These are phyloP conservation scores for Oxytropis ochrocephala DNA, from an alignment of 306 rosid species.

Conservation along the genomic window DNA sequence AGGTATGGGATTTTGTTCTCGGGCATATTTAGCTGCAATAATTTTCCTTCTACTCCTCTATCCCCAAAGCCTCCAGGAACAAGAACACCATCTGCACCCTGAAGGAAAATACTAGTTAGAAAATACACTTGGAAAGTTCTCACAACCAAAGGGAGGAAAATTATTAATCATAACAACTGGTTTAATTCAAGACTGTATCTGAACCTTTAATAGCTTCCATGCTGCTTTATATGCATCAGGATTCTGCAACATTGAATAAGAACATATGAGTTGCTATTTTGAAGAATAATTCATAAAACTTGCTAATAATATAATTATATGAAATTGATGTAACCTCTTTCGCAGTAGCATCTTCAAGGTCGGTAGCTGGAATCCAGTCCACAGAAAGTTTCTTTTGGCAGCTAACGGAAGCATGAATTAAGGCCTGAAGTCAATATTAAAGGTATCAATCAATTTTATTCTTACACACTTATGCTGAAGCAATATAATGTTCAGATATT, in stretches of 20 bases:
- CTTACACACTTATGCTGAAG: not conserved
- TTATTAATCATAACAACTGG: not conserved
- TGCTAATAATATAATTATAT: not conserved
- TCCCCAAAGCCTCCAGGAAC: conserved; percentile 97
- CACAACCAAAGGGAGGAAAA: not conserved
- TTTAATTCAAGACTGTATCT: not conserved
- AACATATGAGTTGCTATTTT: not conserved
- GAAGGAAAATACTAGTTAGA: conserved; percentile 26
- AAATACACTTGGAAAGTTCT: not conserved
- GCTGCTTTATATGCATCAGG: conserved; percentile 66
- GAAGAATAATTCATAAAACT: not conserved
- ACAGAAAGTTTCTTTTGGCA: conserved; percentile 59
- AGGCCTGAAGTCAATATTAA: conserved; percentile 47
- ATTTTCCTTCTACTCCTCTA: conserved; percentile 88
- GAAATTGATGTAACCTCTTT: conserved; percentile 40
- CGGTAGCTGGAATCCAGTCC: conserved; percentile 70
- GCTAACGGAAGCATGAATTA: conserved; percentile 69
- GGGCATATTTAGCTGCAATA: conserved; percentile 76
- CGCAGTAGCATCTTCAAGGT: conserved; percentile 61
- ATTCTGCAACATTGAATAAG: conserved; percentile 42
- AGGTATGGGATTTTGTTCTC: conserved; percentile 81
- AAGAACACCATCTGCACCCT: conserved; percentile 92
- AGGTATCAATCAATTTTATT: not conserved
- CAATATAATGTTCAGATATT: not conserved
- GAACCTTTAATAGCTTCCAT: conserved; percentile 78